Conservation (phyloP, 768 basidiomycete species). For the Psilocybe tampanensis region DNA sequence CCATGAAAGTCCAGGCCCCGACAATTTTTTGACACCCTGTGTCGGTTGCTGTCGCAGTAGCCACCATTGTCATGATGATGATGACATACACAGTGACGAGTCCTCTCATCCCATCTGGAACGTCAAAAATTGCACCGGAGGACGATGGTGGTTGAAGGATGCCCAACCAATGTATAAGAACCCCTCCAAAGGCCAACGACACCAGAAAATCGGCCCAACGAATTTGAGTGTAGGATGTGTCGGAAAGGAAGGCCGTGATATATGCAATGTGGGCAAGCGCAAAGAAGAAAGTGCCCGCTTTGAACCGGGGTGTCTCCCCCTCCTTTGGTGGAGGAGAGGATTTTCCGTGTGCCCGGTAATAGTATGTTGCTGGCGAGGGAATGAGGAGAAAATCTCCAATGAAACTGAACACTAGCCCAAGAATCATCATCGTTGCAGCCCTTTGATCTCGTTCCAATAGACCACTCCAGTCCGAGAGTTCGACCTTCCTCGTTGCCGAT, state of each 20-base stretch:
- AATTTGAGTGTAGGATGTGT: slow-evolving; percentile 6
- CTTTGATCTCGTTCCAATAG: slow-evolving; percentile 8
- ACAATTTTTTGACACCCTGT: slow-evolving; percentile 20
- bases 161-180: slow-evolving; percentile 21
- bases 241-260: slow-evolving; percentile 10
- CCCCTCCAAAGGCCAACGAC: slow-evolving; percentile 15
- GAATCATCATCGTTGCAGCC: slow-evolving; percentile 14
- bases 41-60: slow-evolving; percentile 28
- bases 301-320: slow-evolving; percentile 20
- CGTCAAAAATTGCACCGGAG: slow-evolving; percentile 14
- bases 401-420: slow-evolving; percentile 23
- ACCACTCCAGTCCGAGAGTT: not conserved
- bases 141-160: slow-evolving; percentile 14
- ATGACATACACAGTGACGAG: slow-evolving; percentile 20
- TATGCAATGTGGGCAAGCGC: slow-evolving; percentile 24
- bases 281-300: slow-evolving; percentile 23
- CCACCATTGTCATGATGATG: slow-evolving; percentile 26
- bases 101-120: slow-evolving; percentile 17
- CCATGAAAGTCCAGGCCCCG: too few relatives aligned
- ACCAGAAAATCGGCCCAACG: slow-evolving; percentile 15
- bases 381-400: slow-evolving; percentile 27
- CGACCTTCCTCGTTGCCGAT: slow-evolving; percentile 2
- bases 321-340: slow-evolving; percentile 6
- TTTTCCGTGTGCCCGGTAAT: slow-evolving; percentile 1
- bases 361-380: slow-evolving; percentile 18